Evolutionary conservation across 306 rosid species (phyloP).

Genomic region (Elaeagnus macrophylla): DNA sequence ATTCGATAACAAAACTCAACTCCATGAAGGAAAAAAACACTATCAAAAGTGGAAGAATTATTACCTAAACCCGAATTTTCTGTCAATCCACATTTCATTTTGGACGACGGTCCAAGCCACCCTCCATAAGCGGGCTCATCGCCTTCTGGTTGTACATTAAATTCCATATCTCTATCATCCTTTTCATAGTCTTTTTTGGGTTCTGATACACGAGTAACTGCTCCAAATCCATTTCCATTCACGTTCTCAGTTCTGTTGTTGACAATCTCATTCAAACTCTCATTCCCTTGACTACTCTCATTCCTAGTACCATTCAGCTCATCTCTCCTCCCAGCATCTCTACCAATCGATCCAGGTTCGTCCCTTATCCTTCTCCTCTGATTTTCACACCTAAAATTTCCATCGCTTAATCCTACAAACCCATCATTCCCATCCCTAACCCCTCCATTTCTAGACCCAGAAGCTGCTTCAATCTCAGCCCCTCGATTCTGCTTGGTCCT

Average conservation of each 20-base stretch:
- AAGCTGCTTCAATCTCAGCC: conserved; percentile 49
- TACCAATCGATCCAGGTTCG: conserved; percentile 28
- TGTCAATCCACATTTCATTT: conserved; percentile 56
- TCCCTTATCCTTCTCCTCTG: conserved; percentile 29
- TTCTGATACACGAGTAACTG: conserved; percentile 28
- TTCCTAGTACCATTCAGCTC: conserved; percentile 27
- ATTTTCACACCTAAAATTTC: conserved; percentile 19
- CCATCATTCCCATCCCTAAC: conserved; percentile 28
- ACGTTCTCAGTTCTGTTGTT: conserved; percentile 9
- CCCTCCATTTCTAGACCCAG: conserved; percentile 29
- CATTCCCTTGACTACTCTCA: conserved; percentile 17
- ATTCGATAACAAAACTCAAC: too few relatives aligned
- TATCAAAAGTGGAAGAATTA: conserved; percentile 14
- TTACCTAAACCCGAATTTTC: conserved; percentile 70
- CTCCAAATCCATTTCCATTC: conserved; percentile 38
- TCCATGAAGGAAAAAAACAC: background rate
- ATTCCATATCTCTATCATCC: conserved; percentile 35
- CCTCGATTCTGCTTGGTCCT: conserved; percentile 40
- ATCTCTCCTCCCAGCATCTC: conserved; percentile 32
- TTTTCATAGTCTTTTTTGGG: conserved; percentile 31
- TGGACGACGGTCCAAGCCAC: conserved; percentile 35
- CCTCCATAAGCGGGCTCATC: conserved; percentile 39
- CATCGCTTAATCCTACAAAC: conserved; percentile 30
- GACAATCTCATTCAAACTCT: conserved; percentile 7
- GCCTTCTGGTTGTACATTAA: conserved; percentile 24